phyloP scores from a whole-genome alignment of 2,329 filamentous ascomycete genomes.

The Colletotrichum sp. region DNA sequence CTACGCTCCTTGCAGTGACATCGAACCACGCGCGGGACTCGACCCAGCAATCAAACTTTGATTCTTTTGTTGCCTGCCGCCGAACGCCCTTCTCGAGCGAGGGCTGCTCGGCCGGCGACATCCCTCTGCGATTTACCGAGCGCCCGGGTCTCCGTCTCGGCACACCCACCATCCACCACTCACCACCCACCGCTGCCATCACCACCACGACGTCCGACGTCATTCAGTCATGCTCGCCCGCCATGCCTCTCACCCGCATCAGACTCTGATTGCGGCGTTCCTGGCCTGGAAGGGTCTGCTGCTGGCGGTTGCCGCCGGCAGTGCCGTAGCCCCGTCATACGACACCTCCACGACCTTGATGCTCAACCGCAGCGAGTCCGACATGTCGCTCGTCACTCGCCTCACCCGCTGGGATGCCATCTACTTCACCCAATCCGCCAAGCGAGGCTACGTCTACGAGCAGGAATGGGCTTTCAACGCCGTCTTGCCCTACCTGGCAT shows the following conservation, averaged over 20 bases:
- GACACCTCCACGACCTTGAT: constrained; percentile 73
- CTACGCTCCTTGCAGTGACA: neutral
- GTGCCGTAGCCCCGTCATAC: constrained; percentile 63
- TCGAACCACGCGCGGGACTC: neutral
- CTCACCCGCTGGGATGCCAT: constrained; percentile 82
- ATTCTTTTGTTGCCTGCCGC: neutral
- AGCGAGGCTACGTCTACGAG: constrained; percentile 72
- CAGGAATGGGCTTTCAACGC: constrained; percentile 84
- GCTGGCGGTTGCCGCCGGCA: constrained; percentile 61
- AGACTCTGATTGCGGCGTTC: constrained; percentile 49
- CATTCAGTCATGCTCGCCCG: constrained; percentile 14
- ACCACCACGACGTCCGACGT: neutral
- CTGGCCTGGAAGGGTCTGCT: constrained; percentile 70
- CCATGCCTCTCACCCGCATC: constrained; percentile 14
- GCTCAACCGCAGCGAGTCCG: constrained; percentile 30
- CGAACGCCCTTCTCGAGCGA: neutral
- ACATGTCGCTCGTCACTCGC: constrained; percentile 50
- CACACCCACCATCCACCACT: neutral
- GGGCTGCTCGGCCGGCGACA: neutral
- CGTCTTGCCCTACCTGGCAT: constrained; percentile 48
- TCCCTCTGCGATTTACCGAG: neutral
- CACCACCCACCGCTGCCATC: neutral
- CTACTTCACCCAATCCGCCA: constrained; percentile 71
- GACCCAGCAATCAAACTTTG: neutral
- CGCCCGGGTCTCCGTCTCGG: neutral